phyloP scores from a whole-genome alignment of 2,329 filamentous ascomycete genomes.

The Colletotrichum sp. region DNA sequence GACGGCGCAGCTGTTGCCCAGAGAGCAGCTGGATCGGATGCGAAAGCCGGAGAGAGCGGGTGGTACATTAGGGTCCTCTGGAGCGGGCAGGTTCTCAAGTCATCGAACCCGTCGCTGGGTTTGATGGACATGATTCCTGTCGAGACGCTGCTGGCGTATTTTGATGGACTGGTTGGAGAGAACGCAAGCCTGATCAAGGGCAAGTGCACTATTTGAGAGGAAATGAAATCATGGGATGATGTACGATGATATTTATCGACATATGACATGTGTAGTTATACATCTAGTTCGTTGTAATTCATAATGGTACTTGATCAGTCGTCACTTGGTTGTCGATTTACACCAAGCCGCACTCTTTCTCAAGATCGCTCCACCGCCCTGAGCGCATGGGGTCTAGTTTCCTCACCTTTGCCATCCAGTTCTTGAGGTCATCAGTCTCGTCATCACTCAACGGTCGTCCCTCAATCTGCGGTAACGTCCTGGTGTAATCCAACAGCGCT shows the following conservation, averaged over 20 bases:
- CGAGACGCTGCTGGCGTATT: slow-evolving; percentile 68
- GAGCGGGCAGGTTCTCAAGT: slow-evolving; percentile 69
- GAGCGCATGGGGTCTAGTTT: slow-evolving; percentile 75
- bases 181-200: slow-evolving; percentile 48
- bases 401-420: slow-evolving; percentile 70
- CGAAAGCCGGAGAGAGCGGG: slow-evolving; percentile 21
- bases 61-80: slow-evolving; percentile 73
- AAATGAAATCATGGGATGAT: slow-evolving; percentile 8
- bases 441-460: slow-evolving; percentile 41
- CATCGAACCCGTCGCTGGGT: slow-evolving; percentile 73
- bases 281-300: slow-evolving; percentile 1
- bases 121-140: slow-evolving; percentile 73
- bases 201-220: slow-evolving; percentile 29
- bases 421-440: slow-evolving; percentile 50
- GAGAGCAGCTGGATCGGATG: not conserved
- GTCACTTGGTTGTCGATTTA: not conserved
- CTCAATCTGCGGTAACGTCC: slow-evolving; percentile 61
- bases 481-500: slow-evolving; percentile 77
- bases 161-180: slow-evolving; percentile 72
- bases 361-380: slow-evolving; percentile 78
- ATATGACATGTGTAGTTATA: not conserved
- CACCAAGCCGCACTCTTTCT: slow-evolving; percentile 30
- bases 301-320: not conserved
- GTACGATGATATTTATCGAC: not conserved
- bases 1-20: not conserved